Conservation (phyloP, 2,329 filamentous ascomycete genomes). For the Aspergillus oerlinghausenensis region DNA sequence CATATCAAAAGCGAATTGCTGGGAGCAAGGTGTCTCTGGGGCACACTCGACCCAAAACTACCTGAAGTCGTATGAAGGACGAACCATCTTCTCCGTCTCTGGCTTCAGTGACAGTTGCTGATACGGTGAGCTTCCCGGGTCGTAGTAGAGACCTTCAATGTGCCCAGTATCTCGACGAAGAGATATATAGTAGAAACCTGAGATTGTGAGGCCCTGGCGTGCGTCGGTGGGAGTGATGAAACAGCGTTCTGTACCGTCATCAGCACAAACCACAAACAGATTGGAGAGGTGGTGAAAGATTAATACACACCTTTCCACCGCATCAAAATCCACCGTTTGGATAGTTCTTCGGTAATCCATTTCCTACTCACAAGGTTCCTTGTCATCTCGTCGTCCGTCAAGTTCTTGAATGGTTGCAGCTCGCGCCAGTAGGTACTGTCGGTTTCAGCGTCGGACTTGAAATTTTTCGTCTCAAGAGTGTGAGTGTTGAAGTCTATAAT, state of each 20-base stretch:
- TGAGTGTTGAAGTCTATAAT: slow-evolving; percentile 59
- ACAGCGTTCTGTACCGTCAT: slow-evolving; percentile 37
- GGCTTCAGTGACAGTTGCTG: slow-evolving; percentile 44
- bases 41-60: slow-evolving; percentile 12
- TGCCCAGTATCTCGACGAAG: slow-evolving; percentile 42
- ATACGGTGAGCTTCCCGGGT: slow-evolving; percentile 47
- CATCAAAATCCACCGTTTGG: slow-evolving; percentile 47
- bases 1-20: not conserved
- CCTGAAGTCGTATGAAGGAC: slow-evolving; percentile 41
- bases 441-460: slow-evolving; percentile 42
- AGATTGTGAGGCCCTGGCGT: slow-evolving; percentile 46
- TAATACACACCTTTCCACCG: slow-evolving; percentile 45
- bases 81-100: slow-evolving; percentile 35
- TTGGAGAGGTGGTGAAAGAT: not conserved
- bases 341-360: slow-evolving; percentile 40
- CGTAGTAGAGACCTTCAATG: slow-evolving; percentile 48
- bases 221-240: slow-evolving; percentile 46
- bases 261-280: slow-evolving; percentile 3
- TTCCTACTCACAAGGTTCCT: slow-evolving; percentile 42
- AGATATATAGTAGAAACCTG: slow-evolving; percentile 49
- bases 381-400: slow-evolving; percentile 42
- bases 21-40: not conserved
- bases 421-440: slow-evolving; percentile 48
- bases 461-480: slow-evolving; percentile 45
- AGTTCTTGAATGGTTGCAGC: slow-evolving; percentile 44